Evolutionary conservation across 768 basidiomycete species (phyloP).

Genomic region (Leccinum incarnatum): DNA sequence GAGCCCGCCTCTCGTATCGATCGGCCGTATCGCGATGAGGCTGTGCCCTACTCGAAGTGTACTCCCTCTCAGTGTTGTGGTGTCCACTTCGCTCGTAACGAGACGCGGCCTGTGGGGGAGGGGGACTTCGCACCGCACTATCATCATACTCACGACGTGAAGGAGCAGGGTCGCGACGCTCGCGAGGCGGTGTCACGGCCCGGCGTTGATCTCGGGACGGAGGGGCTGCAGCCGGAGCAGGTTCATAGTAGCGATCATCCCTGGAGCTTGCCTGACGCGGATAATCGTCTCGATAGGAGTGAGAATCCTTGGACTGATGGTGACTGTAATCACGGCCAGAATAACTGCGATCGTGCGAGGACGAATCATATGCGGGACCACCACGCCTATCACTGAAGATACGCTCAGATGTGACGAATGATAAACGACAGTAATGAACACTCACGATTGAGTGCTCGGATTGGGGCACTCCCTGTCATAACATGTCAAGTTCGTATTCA

Average conservation of each 20-base stretch:
- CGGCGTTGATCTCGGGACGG: constrained; percentile 57
- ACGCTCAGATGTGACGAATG: constrained; percentile 2
- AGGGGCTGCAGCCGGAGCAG: constrained; percentile 36
- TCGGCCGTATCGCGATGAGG: constrained; percentile 55
- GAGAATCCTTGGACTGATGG: constrained; percentile 37
- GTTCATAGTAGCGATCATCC: constrained; percentile 60
- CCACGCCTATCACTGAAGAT: constrained; percentile 31
- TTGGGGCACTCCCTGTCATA: constrained; percentile 68
- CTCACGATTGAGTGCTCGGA: constrained; percentile 47
- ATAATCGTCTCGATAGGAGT: constrained; percentile 56
- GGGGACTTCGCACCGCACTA: constrained; percentile 53
- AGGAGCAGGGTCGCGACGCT: constrained; percentile 61
- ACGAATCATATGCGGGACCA: constrained; percentile 45
- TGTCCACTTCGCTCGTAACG: constrained; percentile 50
- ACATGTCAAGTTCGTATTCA: constrained; percentile 4
- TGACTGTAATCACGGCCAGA: constrained; percentile 49
- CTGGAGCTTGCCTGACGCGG: constrained; percentile 41
- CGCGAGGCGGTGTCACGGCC: constrained; percentile 60
- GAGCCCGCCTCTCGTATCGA: constrained; percentile 52
- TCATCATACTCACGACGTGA: constrained; percentile 68
- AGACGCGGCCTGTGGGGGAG: constrained; percentile 43
- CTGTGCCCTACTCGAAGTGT: constrained; percentile 42
- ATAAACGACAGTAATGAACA: constrained; percentile 11
- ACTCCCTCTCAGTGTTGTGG: constrained; percentile 38
- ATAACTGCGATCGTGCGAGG: constrained; percentile 58